These are phyloP conservation scores for Cercophora scortea DNA, from an alignment of 495 filamentous ascomycete genomes.

Conservation along the genomic window DNA sequence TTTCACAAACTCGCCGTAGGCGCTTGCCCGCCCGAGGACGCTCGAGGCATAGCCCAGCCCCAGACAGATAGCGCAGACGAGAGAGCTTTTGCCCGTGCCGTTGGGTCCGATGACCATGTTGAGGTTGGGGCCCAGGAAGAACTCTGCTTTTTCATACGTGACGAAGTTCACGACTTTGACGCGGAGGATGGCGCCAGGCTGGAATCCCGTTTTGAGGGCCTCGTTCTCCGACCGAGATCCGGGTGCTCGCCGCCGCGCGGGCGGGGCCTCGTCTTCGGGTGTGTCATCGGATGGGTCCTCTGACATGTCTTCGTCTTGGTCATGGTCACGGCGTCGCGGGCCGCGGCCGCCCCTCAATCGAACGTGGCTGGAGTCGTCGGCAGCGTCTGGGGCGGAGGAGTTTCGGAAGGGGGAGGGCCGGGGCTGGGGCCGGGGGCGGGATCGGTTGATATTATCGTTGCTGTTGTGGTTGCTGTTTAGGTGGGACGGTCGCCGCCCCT, in stretches of 20 bases:
- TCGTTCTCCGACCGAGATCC: constrained; percentile 3
- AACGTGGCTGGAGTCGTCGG: constrained; percentile 5
- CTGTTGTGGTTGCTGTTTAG: no score
- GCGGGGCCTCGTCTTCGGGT: constrained; percentile 9
- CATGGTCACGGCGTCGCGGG: neutral
- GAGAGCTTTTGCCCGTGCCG: constrained; percentile 93
- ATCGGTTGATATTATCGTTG: neutral
- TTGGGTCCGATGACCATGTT: constrained; percentile 99
- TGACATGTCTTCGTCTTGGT: constrained; percentile 6
- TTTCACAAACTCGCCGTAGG: constrained; percentile 86
- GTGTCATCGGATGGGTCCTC: neutral
- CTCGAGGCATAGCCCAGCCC: constrained; percentile 78
- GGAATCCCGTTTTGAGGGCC: constrained; percentile 28
- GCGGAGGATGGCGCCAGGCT: constrained; percentile 83
- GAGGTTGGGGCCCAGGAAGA: constrained; percentile 80
- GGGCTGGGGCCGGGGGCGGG: neutral
- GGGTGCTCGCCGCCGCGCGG: constrained; percentile 8
- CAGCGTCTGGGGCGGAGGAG: neutral
- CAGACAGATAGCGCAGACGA: constrained; percentile 95
- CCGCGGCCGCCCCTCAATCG: constrained; percentile 11
- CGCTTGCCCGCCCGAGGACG: constrained; percentile 81
- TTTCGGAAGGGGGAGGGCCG: neutral
- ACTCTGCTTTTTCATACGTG: constrained; percentile 85
- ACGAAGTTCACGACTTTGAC: constrained; percentile 89
- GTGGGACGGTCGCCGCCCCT: no score